These are phyloP conservation scores for Trametes coccinea DNA, from an alignment of 768 basidiomycete species.

Conservation along the genomic window DNA sequence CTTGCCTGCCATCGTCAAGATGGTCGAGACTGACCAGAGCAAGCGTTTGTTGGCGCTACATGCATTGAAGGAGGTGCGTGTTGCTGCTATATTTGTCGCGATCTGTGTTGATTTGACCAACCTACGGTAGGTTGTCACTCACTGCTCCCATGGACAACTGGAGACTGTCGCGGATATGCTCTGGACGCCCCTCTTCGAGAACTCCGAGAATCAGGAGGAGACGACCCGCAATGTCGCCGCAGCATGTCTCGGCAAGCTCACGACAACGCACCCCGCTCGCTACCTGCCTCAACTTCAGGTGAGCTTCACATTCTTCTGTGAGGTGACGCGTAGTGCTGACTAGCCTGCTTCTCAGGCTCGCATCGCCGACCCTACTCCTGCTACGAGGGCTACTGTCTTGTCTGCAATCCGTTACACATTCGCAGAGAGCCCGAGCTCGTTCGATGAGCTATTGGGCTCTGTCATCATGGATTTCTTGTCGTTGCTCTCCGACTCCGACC, in stretches of 20 bases:
- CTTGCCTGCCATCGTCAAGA: constrained; percentile 80
- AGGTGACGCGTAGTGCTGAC: background rate
- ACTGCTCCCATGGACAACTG: constrained; percentile 81
- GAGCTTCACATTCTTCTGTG: constrained; percentile 23
- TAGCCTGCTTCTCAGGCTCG: constrained; percentile 50
- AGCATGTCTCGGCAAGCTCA: constrained; percentile 94
- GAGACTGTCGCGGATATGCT: constrained; percentile 86
- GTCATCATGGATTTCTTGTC: constrained; percentile 90
- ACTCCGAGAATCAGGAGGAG: constrained; percentile 88
- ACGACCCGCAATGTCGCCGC: constrained; percentile 93
- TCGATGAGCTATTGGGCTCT: constrained; percentile 88
- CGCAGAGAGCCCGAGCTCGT: constrained; percentile 79
- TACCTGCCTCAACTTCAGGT: constrained; percentile 94
- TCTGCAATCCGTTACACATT: constrained; percentile 92
- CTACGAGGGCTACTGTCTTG: constrained; percentile 84
- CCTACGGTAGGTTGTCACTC: constrained; percentile 74
- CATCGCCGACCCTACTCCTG: constrained; percentile 64
- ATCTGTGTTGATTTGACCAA: background rate
- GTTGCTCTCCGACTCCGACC: constrained; percentile 83
- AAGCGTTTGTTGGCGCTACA: constrained; percentile 86
- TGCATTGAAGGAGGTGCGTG: constrained; percentile 83
- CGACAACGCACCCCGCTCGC: constrained; percentile 84
- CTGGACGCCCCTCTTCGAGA: constrained; percentile 91
- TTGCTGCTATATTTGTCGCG: background rate
- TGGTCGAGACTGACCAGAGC: constrained; percentile 71